Evolutionary conservation across 305 asterid species (phyloP), one percentile per base, ranked within the genome.

Genomic region (Solanum hybrid): DNA sequence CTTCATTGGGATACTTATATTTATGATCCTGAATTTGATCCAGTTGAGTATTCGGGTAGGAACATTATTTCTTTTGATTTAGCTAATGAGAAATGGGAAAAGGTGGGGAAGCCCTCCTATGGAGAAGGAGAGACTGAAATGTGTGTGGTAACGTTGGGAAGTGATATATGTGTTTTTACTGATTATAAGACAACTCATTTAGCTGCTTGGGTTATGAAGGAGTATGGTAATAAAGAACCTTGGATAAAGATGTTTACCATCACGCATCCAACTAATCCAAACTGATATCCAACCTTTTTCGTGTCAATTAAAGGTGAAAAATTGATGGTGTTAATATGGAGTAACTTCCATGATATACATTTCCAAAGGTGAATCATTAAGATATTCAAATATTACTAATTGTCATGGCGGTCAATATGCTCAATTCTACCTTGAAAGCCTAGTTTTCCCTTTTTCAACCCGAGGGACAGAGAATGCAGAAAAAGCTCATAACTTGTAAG

Each of bases 201-300:
- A 0, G 94, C 90, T 87, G 17, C 92, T 79, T 95, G 98, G 98
- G 92, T 93, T 85, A 64, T 94, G 92, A 93, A 92, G 89, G 94
- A 93, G 71, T 95, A 36, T 24, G 85, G 85, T 14, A 17, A n/a
- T 36, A 36, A 37, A 79, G 64, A 79, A 79, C 26, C 64, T 4
- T 95, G 98, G 97, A 88, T 84, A 81, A 93, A 91, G 78, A n/a
- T 93, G 87, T 88, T 79, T 24, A 90, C 93, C 20, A 82, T 4
- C 42, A 7, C 8, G 51, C 10, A 89, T 80, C 85, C 91, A 91
- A 3, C 89, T 22, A 31, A 85, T 51, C 5, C 26, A 24, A 9
- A 69, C 29, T 24, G 8, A 2, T 24, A 4, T 80, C 88, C 56
- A 90, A 8, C 34, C 31, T 6, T 94, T 93, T 75, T 76, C 76